Evolutionary conservation across 2,329 filamentous ascomycete species (phyloP).

Genomic region (Claviceps spartinae): DNA sequence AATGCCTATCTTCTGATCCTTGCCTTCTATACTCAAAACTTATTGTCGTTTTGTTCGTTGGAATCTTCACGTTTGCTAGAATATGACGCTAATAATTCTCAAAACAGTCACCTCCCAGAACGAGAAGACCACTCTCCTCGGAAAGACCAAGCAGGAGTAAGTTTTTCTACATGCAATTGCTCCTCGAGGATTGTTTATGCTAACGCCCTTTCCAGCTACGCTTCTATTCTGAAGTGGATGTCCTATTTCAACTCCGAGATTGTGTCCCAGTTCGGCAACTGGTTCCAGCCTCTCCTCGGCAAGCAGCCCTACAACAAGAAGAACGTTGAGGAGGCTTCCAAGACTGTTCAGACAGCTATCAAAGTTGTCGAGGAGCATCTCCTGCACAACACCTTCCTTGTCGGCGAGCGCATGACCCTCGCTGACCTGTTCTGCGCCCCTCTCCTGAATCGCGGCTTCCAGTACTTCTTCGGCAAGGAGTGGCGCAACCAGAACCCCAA

Average conservation of each 20-base stretch:
- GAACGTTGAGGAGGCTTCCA: constrained; percentile 67
- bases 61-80: neutral
- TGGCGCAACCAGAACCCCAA: constrained; percentile 77
- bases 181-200: too few species aligned
- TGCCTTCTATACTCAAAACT: constrained; percentile 9
- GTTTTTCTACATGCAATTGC: constrained; percentile 13
- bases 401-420: constrained; percentile 92
- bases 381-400: constrained; percentile 86
- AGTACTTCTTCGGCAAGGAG: constrained; percentile 86
- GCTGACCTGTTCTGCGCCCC: constrained; percentile 79
- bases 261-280: constrained; percentile 56
- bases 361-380: constrained; percentile 76
- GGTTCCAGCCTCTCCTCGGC: constrained; percentile 80
- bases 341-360: constrained; percentile 54
- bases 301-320: constrained; percentile 93
- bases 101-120: constrained; percentile 88
- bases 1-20: constrained; percentile 70
- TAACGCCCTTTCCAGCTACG: constrained; percentile 46
- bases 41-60: too few species aligned
- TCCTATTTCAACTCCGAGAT: constrained; percentile 90
- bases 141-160: constrained; percentile 99
- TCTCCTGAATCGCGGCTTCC: constrained; percentile 76
- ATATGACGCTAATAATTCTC: constrained; percentile 17
- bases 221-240: constrained; percentile 96
- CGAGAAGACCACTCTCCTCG: constrained; percentile 97